Percentiles rank a stretch among this genome's conserved stretches.
Evolutionary conservation across 2,329 filamentous ascomycete genomes (phyloP).

Genomic region (Mollisia scopiformis): DNA sequence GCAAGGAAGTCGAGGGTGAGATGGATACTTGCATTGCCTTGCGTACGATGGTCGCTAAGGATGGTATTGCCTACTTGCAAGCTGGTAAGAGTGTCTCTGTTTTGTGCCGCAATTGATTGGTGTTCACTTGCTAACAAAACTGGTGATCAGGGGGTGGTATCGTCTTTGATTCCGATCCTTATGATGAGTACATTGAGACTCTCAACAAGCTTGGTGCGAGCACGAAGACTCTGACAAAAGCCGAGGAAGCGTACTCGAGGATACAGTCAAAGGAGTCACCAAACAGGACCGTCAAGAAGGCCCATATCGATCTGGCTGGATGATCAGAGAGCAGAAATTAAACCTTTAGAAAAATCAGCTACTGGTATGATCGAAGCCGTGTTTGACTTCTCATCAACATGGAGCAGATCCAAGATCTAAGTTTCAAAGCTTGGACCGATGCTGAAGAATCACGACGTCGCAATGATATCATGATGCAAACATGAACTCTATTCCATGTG

Average conservation of each 20-base stretch:
- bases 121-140: not conserved
- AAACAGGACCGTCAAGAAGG: slow-evolving; percentile 7
- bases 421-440: too few species aligned
- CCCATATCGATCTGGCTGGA: slow-evolving; percentile 29
- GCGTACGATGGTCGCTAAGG: slow-evolving; percentile 92
- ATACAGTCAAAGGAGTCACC: slow-evolving; percentile 19
- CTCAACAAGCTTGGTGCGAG: slow-evolving; percentile 95
- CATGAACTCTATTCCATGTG: too few species aligned
- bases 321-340: slow-evolving; percentile 8
- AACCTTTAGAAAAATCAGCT: not conserved
- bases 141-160: slow-evolving; percentile 73
- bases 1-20: slow-evolving; percentile 70
- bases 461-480: too few species aligned
- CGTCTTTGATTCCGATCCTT: slow-evolving; percentile 89
- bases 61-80: slow-evolving; percentile 89
- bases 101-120: not conserved
- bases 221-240: slow-evolving; percentile 83
- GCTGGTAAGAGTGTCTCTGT: slow-evolving; percentile 50
- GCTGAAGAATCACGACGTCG: too few species aligned
- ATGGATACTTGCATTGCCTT: slow-evolving; percentile 83
- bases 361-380: not conserved
- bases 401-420: not conserved
- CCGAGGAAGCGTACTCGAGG: slow-evolving; percentile 61
- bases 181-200: slow-evolving; percentile 94
- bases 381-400: too few species aligned